Evolutionary conservation across 2,329 filamentous ascomycete genomes (phyloP).

Genomic region (Esteya vermicola): DNA sequence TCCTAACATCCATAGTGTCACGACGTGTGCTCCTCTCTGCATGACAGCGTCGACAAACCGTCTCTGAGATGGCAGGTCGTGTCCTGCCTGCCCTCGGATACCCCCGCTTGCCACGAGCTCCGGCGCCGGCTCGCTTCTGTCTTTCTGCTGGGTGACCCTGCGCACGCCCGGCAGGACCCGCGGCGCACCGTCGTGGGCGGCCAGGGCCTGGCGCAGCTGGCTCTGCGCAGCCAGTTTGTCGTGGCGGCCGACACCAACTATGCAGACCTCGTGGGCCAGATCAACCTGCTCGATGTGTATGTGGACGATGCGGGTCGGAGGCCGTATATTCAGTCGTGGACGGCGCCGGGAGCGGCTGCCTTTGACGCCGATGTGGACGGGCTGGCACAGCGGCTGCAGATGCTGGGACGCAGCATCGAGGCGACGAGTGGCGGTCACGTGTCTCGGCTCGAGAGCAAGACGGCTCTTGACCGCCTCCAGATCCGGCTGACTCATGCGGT

Average conservation of each 20-base stretch:
- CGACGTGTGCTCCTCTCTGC: constrained; percentile 31
- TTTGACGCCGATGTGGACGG: constrained; percentile 63
- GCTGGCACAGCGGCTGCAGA: constrained; percentile 45
- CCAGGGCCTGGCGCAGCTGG: constrained; percentile 24
- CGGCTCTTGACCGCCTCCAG: constrained; percentile 57
- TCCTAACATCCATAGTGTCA: constrained; percentile 23
- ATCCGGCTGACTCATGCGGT: constrained; percentile 59
- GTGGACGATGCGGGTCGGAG: constrained; percentile 39
- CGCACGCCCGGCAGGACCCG: constrained; percentile 25
- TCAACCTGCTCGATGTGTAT: constrained; percentile 58
- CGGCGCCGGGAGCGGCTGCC: constrained; percentile 6
- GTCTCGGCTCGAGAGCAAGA: constrained; percentile 62
- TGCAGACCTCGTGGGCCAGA: constrained; percentile 47
- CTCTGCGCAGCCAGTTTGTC: constrained; percentile 22
- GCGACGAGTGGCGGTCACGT: constrained; percentile 62
- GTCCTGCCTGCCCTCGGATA: constrained; percentile 40
- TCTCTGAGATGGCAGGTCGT: constrained; percentile 44
- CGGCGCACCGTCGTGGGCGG: constrained; percentile 25
- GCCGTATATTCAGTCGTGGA: constrained; percentile 11
- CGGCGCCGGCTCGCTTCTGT: constrained; percentile 51
- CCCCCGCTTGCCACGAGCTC: constrained; percentile 39
- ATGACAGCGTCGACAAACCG: constrained; percentile 29
- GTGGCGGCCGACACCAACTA: constrained; percentile 50
- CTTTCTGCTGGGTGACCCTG: constrained; percentile 41
- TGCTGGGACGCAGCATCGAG: constrained; percentile 47